Evolutionary conservation across 257 asterid species (phyloP), one percentile per base, ranked within the genome.

Genomic region (Cordia subcordata): DNA sequence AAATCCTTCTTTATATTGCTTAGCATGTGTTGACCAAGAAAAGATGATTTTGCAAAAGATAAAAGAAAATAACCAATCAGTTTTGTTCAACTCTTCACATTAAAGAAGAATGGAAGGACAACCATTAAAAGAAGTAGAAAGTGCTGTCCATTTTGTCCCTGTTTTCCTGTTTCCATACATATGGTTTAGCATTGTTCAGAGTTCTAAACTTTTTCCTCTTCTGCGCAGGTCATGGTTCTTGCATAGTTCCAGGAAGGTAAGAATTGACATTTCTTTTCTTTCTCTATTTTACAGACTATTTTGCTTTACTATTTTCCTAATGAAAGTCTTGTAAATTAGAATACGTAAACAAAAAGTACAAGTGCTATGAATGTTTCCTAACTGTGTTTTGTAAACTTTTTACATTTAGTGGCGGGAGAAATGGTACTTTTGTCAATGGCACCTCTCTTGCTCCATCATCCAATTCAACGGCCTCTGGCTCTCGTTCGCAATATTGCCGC

Each of bases 161-260:
- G n/a, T n/a, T n/a, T n/a, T n/a, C n/a, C n/a, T n/a, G n/a, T n/a
- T n/a, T n/a, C n/a, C n/a, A n/a, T n/a, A n/a, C n/a, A n/a, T n/a
- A n/a, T n/a, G n/a, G 39, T 45, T 70, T 18, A n/a, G 55, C 21
- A 16, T 44, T 14, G 0, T 63, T 51, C 5, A 14, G 40, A 40
- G 13, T 19, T 20, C 63, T 49, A 22, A 27, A 20, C 39, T 49
- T n/a, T 35, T 63, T 56, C 49, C 64, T 53, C 16, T 59, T 23
- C 50, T 59, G 38, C 71, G 70, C 95, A 91, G 98, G 96, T 74
- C 82, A 76, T 65, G 87, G 75, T 67, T 72, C 92, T 23, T 91
- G 98, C 77, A 61, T 75, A 65, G 85, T 73, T 69, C 88, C 96
- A 1, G 96, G 96, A 81, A 84, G 98, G 98, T 91, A 82, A 40